These are phyloP conservation scores for Gardenia jasminoides DNA, from an alignment of 257 asterid species.

Conservation along the genomic window DNA sequence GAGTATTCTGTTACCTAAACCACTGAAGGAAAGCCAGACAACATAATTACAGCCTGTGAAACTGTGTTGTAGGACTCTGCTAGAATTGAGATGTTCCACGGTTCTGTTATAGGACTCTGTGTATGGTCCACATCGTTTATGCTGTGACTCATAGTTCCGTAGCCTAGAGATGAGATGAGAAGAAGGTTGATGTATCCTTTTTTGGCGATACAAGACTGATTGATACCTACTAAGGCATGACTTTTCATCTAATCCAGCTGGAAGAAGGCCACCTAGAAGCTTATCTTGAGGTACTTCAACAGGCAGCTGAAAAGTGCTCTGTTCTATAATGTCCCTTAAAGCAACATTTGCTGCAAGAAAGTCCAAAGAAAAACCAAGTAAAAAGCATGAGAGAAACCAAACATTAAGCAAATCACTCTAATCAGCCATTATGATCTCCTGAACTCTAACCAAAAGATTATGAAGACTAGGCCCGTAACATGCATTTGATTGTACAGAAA, in stretches of 20 bases:
- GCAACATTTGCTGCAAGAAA: too few relatives aligned
- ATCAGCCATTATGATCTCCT: neutral
- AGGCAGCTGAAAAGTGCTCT: slow-evolving; percentile 6
- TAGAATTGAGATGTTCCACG: slow-evolving; percentile 43
- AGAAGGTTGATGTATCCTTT: slow-evolving; percentile 39
- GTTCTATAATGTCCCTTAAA: too few relatives aligned
- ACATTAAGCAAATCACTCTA: neutral
- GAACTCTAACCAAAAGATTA: neutral
- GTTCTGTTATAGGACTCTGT: slow-evolving; percentile 54
- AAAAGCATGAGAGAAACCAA: too few relatives aligned
- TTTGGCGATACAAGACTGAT: slow-evolving; percentile 47
- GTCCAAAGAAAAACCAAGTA: too few relatives aligned
- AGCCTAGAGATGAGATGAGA: slow-evolving; percentile 62
- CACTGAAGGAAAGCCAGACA: slow-evolving; percentile 61
- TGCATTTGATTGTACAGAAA: neutral
- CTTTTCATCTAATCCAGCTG: slow-evolving; percentile 52
- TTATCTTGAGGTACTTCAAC: slow-evolving; percentile 41
- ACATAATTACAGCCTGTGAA: slow-evolving; percentile 57
- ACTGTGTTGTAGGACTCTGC: slow-evolving; percentile 26
- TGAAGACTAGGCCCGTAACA: neutral
- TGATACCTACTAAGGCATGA: slow-evolving; percentile 71
- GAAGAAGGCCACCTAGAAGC: slow-evolving; percentile 64
- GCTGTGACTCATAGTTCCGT: slow-evolving; percentile 67
- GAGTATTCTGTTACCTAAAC: slow-evolving; percentile 71
- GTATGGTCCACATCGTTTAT: slow-evolving; percentile 69